Percentiles rank a stretch among this genome's conserved stretches.
Conservation (phyloP, 2,329 filamentous ascomycete species). For the Microdochium nivale region DNA sequence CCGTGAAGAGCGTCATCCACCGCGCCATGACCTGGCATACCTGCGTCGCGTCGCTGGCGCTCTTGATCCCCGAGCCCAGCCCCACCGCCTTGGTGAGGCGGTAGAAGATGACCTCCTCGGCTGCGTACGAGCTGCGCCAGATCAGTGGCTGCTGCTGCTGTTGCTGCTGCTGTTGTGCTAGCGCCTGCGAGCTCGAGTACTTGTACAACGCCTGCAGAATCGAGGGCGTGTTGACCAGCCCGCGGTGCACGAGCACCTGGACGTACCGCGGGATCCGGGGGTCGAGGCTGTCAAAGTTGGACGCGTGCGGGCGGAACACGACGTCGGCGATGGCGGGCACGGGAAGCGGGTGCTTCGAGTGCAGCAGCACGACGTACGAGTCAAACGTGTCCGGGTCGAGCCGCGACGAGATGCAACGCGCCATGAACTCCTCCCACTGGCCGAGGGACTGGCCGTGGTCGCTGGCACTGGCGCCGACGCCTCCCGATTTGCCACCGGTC, state of each 20-base stretch:
- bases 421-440: conserved; percentile 44
- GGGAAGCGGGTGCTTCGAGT: conserved; percentile 41
- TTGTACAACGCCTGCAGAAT: conserved; percentile 47
- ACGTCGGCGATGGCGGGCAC: conserved; percentile 45
- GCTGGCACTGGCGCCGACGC: conserved; percentile 1
- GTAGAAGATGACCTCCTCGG: conserved; percentile 90
- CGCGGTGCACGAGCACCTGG: conserved; percentile 41
- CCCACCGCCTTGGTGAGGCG: conserved; percentile 83
- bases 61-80: conserved; percentile 38
- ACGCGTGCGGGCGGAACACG: conserved; percentile 44
- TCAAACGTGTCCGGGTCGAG: conserved; percentile 46
- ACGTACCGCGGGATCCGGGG: conserved; percentile 52
- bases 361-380: conserved; percentile 38
- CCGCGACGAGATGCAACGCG: conserved; percentile 38
- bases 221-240: conserved; percentile 43
- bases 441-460: conserved; percentile 14
- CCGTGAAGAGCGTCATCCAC: conserved; percentile 52
- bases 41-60: conserved; percentile 37
- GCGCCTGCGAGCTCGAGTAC: conserved; percentile 44
- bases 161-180: conserved; percentile 12
- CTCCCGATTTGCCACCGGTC: conserved; percentile 2
- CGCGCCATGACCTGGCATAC: conserved; percentile 40
- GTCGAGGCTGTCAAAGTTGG: conserved; percentile 43
- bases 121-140: conserved; percentile 49
- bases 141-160: conserved; percentile 9